phyloP scores from a whole-genome alignment of 2,329 filamentous ascomycete genomes.

The Colletotrichum sp. region DNA sequence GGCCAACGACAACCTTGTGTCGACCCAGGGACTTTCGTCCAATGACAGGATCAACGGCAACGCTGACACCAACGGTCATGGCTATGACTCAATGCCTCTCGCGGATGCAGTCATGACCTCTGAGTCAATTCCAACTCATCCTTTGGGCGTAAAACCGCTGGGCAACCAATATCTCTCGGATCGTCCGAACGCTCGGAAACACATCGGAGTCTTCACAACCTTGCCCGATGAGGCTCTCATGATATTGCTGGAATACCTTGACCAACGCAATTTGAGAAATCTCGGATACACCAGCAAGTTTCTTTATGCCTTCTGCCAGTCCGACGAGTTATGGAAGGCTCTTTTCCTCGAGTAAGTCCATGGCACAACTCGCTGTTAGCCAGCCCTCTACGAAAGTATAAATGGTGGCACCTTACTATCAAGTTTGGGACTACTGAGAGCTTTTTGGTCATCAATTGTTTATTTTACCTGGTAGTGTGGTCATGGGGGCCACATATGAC shows the following conservation, averaged over 20 bases:
- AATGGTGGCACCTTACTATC: not conserved
- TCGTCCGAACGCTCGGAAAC: conserved; percentile 68
- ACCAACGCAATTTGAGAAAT: conserved; percentile 63
- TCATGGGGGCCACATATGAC: not conserved
- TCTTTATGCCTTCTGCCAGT: conserved; percentile 82
- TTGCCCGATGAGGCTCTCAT: conserved; percentile 85
- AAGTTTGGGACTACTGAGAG: not conserved
- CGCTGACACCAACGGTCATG: conserved; percentile 1
- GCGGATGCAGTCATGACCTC: not conserved
- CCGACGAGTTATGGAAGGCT: conserved; percentile 88
- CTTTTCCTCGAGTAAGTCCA: conserved; percentile 85
- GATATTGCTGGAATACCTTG: conserved; percentile 76
- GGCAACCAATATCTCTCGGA: conserved; percentile 80
- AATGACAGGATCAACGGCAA: conserved; percentile 3
- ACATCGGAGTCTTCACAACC: conserved; percentile 67
- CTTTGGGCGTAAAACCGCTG: conserved; percentile 82
- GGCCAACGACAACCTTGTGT: conserved; percentile 3
- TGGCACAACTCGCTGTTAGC: not conserved
- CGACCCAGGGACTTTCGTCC: not conserved
- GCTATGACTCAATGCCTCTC: conserved; percentile 16
- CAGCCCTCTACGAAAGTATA: not conserved
- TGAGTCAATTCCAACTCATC: conserved; percentile 75
- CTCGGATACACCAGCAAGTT: conserved; percentile 84
- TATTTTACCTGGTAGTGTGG: not conserved
- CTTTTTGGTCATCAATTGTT: not conserved